Percentiles rank a stretch among this genome's conserved stretches.
Conservation (phyloP, 495 filamentous ascomycete species). For the Xylaria longipes region DNA sequence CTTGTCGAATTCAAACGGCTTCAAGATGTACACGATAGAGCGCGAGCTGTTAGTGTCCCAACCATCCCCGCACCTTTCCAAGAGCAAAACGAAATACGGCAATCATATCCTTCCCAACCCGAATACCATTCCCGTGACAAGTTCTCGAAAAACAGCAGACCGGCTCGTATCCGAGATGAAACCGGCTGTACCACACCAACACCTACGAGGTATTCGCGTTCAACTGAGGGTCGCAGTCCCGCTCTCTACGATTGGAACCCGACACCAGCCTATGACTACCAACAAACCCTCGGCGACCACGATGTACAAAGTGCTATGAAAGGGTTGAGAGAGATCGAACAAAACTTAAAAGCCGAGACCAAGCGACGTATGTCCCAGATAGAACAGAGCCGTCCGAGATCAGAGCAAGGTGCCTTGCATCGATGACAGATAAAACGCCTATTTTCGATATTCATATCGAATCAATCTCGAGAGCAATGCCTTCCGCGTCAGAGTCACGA, state of each 20-base stretch:
- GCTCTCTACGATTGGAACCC: background rate
- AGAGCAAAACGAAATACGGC: background rate
- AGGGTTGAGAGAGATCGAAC: background rate
- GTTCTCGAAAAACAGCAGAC: background rate
- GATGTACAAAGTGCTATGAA: background rate
- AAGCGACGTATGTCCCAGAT: constrained; percentile 12
- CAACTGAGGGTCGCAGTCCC: background rate
- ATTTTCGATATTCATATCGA: background rate
- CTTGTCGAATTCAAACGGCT: background rate
- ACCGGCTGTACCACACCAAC: background rate
- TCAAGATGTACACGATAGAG: constrained; percentile 1
- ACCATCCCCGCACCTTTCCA: background rate
- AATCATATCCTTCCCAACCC: background rate
- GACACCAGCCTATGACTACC: background rate
- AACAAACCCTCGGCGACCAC: background rate
- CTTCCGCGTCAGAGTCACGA: background rate
- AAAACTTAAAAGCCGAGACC: constrained; percentile 2
- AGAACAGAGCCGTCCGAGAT: constrained; percentile 1
- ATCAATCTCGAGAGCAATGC: background rate
- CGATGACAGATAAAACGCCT: background rate
- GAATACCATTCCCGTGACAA: background rate
- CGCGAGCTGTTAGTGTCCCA: background rate
- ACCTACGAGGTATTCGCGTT: background rate
- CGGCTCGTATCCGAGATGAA: background rate
- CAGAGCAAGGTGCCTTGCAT: background rate